Evolutionary conservation across 179 eudicot species (phyloP).

Genomic region (Carnegiea gigantea): DNA sequence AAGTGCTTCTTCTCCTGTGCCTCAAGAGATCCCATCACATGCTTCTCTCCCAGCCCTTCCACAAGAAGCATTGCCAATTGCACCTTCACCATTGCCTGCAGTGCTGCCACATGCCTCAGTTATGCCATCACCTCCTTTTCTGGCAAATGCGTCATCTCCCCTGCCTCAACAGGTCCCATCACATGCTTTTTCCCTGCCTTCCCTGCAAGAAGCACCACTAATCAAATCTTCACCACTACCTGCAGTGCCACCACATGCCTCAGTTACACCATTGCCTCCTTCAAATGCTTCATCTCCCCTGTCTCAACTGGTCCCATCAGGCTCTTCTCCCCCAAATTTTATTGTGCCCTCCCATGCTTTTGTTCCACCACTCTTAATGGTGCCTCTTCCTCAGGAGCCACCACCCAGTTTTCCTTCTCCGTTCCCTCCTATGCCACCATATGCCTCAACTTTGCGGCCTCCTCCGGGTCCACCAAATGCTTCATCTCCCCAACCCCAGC

Average conservation of each 20-base stretch:
- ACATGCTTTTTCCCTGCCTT: background rate
- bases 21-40: background rate
- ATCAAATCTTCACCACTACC: background rate
- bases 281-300: background rate
- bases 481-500: background rate
- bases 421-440: conserved; percentile 12
- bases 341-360: conserved; percentile 6
- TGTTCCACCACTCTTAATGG: background rate
- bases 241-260: background rate
- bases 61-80: background rate
- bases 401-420: background rate
- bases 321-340: background rate
- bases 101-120: conserved; percentile 24
- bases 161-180: background rate
- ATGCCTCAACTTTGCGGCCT: background rate
- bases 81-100: background rate
- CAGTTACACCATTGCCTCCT: background rate
- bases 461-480: background rate
- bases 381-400: background rate
- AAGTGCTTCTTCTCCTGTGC: background rate
- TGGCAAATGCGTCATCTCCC: conserved; percentile 13
- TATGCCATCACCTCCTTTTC: background rate
- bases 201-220: background rate
- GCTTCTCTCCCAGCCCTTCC: background rate
- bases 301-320: background rate